Evolutionary conservation across 129 eudicot species (phyloP), one percentile per base, ranked within the genome.

Genomic region (Centrapalus pauciflorus): DNA sequence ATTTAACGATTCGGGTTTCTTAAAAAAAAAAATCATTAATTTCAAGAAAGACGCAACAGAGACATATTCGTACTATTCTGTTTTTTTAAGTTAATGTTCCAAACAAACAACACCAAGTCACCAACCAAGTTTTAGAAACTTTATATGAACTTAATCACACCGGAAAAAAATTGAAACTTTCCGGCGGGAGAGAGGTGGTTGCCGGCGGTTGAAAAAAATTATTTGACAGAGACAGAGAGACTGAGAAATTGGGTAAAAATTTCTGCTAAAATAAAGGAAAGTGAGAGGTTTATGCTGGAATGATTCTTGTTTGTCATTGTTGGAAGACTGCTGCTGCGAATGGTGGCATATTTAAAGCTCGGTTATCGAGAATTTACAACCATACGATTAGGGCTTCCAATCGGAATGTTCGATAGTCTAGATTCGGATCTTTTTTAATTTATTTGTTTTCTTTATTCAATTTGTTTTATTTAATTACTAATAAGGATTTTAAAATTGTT

Each of bases 361-460:
- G 46, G n/a, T 65, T 41, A 13, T 54, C 27, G 62, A 23, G 16
- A 27, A 30, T 67, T 78, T 66, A 10, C 48, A 55, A 67, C 85
- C 95, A 83, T 83, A 35, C 67, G 87, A 78, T 83, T 27, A 34
- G 71, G 49, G 14, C 1, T 37, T 34, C 2, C 55, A 41, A 1
- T 35, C 29, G 72, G 87, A 87, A 87, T 80, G 87, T 81, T 80
- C 95, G 26, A 28, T 78, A 2, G 35, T 24, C 28, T 3, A 83
- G 87, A 80, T 87, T 87, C 89, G 95, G 75, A 80, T 83, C 81
- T 83, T 83, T 54, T 58, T 65, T 25, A 59, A 61, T 52, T 49
- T 61, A 14, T 6, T 35, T 55, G n/a, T 70, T 13, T 67, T 40
- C 8, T 2, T 43, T 14, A 4, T 41, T 24, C 10, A 9, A 19